Evolutionary conservation across 2,329 filamentous ascomycete genomes (phyloP).

Genomic region (Aspergillus sp.): DNA sequence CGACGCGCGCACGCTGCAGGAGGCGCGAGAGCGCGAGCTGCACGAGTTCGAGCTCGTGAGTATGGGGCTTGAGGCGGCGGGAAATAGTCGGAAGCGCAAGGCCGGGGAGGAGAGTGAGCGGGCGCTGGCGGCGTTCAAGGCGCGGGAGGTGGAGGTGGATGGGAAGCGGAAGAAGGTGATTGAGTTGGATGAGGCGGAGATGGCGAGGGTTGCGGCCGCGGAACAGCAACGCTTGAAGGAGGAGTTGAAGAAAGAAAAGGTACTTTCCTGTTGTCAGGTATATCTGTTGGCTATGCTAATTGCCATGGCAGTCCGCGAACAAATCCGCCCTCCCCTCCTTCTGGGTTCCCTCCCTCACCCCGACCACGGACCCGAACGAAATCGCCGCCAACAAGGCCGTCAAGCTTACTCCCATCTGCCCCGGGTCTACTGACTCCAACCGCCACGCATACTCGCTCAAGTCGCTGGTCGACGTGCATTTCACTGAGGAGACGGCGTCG

Average conservation of each 20-base stretch:
- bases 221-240: conserved; percentile 69
- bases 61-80: conserved; percentile 55
- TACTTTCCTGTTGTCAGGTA: conserved; percentile 26
- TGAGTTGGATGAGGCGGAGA: conserved; percentile 72
- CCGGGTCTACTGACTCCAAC: conserved; percentile 64
- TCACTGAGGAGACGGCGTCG: conserved; percentile 66
- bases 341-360: conserved; percentile 86
- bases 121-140: conserved; percentile 24
- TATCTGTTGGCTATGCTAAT: neutral
- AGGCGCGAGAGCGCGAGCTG: conserved; percentile 68
- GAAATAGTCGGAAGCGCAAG: conserved; percentile 26
- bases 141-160: conserved; percentile 44
- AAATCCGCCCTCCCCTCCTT: conserved; percentile 78
- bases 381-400: conserved; percentile 57
- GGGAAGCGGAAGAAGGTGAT: conserved; percentile 71
- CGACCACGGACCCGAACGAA: conserved; percentile 57
- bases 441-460: conserved; percentile 77
- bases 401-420: conserved; percentile 72
- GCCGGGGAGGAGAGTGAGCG: conserved; percentile 25
- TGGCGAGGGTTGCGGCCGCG: conserved; percentile 65
- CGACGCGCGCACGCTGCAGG: conserved; percentile 60
- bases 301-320: conserved; percentile 40
- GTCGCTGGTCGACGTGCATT: conserved; percentile 70
- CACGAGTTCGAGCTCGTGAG: conserved; percentile 82
- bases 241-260: conserved; percentile 71